Evolutionary conservation across 148 eudicot species (phyloP).

Genomic region (Nyssa sinensis): DNA sequence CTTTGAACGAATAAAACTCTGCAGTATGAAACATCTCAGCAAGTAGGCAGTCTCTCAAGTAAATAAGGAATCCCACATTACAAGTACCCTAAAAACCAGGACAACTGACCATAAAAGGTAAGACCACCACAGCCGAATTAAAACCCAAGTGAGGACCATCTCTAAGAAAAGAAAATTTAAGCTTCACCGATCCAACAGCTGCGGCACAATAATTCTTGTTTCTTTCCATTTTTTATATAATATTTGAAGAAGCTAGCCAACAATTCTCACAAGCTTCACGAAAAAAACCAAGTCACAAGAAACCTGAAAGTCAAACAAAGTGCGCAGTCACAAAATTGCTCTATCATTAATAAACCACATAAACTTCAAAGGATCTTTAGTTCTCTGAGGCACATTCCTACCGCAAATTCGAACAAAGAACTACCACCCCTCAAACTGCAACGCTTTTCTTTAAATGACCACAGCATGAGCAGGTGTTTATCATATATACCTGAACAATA

Average conservation of each 20-base stretch:
- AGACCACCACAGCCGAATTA: background rate
- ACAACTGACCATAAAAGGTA: background rate
- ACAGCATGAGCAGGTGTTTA: slow-evolving; percentile 46
- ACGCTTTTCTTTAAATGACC: slow-evolving; percentile 13
- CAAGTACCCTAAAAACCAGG: background rate
- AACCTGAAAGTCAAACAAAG: slow-evolving; percentile 24
- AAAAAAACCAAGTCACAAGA: slow-evolving; percentile 24
- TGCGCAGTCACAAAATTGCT: background rate
- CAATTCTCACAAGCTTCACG: slow-evolving; percentile 21
- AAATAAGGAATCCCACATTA: background rate
- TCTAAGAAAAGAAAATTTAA: background rate
- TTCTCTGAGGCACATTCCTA: slow-evolving; percentile 14
- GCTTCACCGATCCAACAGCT: slow-evolving; percentile 12
- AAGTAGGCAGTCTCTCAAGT: too few relatives aligned
- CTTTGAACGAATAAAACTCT: background rate
- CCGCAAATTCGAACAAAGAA: slow-evolving; percentile 40
- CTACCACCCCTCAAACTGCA: slow-evolving; percentile 47
- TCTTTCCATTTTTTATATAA: slow-evolving; percentile 11
- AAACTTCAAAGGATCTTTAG: background rate
- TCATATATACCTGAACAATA: slow-evolving; percentile 28
- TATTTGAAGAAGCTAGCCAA: background rate
- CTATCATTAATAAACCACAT: background rate
- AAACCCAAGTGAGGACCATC: slow-evolving; percentile 1
- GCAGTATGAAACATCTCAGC: too few relatives aligned
- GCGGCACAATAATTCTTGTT: slow-evolving; percentile 19